Conservation (phyloP, 805 yeast genomes). For the Millerago galiae region DNA sequence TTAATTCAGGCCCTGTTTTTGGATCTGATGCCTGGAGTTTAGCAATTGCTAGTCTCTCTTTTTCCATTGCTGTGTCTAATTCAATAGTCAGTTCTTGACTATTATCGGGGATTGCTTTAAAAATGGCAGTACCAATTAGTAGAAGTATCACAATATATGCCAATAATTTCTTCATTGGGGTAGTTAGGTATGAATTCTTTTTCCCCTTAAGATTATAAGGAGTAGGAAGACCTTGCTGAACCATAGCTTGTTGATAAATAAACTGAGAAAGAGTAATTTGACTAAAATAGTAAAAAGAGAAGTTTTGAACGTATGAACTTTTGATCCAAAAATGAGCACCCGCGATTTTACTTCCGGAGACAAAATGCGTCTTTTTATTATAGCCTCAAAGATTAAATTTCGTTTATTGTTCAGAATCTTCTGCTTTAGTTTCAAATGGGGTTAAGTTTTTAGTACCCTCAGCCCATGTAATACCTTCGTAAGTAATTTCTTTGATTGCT, state of each 20-base stretch:
- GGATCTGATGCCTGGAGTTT: background rate
- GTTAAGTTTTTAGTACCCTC: constrained; percentile 72
- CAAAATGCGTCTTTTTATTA: too few species aligned
- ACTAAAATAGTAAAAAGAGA: background rate
- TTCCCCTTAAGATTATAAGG: constrained; percentile 32
- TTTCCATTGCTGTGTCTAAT: constrained; percentile 18
- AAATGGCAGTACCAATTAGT: constrained; percentile 28
- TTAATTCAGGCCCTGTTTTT: too few species aligned
- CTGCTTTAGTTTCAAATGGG: constrained; percentile 65
- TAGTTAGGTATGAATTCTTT: constrained; percentile 28
- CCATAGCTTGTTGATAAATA: constrained; percentile 20
- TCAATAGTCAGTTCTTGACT: constrained; percentile 18
- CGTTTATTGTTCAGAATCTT: constrained; percentile 29
- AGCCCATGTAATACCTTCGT: constrained; percentile 72
- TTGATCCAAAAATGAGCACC: background rate
- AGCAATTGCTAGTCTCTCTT: background rate
- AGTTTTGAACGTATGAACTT: background rate
- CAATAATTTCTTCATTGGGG: constrained; percentile 41
- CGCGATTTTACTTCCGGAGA: too few species aligned
- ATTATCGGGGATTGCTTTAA: constrained; percentile 22
- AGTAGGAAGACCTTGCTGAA: constrained; percentile 36
- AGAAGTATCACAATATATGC: constrained; percentile 31
- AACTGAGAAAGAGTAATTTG: background rate
- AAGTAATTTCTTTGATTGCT: constrained; percentile 72
- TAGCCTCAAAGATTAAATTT: background rate